These are phyloP conservation scores for Phyllosticta paracitricarpa DNA, from an alignment of 2,329 filamentous ascomycete genomes.

Conservation along the genomic window DNA sequence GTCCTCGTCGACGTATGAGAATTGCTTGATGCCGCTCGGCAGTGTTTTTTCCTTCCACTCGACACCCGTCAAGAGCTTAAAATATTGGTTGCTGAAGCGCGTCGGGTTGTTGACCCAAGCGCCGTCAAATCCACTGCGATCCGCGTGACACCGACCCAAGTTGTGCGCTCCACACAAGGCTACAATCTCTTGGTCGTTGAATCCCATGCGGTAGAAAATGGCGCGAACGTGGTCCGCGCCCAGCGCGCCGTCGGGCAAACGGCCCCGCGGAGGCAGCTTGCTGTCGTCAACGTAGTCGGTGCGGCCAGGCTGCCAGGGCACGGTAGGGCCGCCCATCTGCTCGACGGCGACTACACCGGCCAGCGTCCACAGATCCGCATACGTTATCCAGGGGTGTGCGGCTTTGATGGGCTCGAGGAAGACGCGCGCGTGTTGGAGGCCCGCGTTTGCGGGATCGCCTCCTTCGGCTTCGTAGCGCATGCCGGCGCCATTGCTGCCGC, in stretches of 20 bases:
- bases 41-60: constrained; percentile 47
- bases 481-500: constrained; percentile 54
- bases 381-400: constrained; percentile 53
- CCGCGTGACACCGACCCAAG: constrained; percentile 45
- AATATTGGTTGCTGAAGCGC: constrained; percentile 49
- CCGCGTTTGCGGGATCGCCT: constrained; percentile 55
- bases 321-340: constrained; percentile 49
- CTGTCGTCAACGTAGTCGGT: constrained; percentile 54
- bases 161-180: constrained; percentile 48
- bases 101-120: constrained; percentile 53
- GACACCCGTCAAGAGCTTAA: constrained; percentile 40
- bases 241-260: constrained; percentile 45
- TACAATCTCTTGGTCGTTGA: constrained; percentile 51
- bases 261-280: constrained; percentile 48
- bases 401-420: constrained; percentile 55
- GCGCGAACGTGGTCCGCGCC: constrained; percentile 45
- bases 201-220: constrained; percentile 52
- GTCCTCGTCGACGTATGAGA: constrained; percentile 50
- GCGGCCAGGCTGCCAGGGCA: constrained; percentile 48
- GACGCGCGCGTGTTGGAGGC: constrained; percentile 52
- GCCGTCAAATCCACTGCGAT: constrained; percentile 48
- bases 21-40: constrained; percentile 45
- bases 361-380: constrained; percentile 56
- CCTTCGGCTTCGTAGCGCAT: constrained; percentile 58
- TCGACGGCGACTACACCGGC: constrained; percentile 49